phyloP scores from a whole-genome alignment of 371 early-diverging fungal species.

The Mucor racemosus region DNA sequence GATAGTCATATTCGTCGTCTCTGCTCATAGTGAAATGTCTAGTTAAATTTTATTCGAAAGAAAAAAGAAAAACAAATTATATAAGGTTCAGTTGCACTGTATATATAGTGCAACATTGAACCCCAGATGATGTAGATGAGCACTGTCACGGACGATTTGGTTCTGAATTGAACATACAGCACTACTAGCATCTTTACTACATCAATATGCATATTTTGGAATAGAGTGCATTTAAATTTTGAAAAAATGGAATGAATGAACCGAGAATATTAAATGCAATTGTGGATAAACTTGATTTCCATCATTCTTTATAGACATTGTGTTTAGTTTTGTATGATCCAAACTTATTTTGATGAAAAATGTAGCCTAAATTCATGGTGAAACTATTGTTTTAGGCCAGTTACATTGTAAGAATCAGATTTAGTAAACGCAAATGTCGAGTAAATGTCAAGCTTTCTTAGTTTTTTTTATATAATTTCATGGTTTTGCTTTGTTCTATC shows the following conservation, averaged over 20 bases:
- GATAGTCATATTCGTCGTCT: conserved; percentile 96
- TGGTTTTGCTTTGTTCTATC: no score
- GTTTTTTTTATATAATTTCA: no score
- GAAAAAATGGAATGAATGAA: not conserved
- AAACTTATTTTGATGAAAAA: no score
- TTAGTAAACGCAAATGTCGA: no score
- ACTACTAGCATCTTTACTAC: not conserved
- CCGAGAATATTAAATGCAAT: not conserved
- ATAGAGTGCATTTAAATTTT: not conserved
- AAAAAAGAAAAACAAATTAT: conserved; percentile 7
- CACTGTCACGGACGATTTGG: not conserved
- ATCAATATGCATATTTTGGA: not conserved
- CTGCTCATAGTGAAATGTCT: conserved; percentile 66
- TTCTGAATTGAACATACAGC: not conserved
- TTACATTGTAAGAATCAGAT: no score
- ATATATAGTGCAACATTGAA: not conserved
- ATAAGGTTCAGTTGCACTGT: not conserved
- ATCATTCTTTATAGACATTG: no score
- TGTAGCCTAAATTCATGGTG: no score
- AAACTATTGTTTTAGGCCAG: no score
- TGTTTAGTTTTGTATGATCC: no score
- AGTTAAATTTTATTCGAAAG: conserved; percentile 6
- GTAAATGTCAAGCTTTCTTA: no score
- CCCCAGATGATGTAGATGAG: not conserved
- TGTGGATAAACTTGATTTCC: not conserved